A percentile compares a stretch with the other conserved stretches of the same genome.
Evolutionary conservation across 345 rosid genomes (phyloP).

Genomic region (Salix caprea): DNA sequence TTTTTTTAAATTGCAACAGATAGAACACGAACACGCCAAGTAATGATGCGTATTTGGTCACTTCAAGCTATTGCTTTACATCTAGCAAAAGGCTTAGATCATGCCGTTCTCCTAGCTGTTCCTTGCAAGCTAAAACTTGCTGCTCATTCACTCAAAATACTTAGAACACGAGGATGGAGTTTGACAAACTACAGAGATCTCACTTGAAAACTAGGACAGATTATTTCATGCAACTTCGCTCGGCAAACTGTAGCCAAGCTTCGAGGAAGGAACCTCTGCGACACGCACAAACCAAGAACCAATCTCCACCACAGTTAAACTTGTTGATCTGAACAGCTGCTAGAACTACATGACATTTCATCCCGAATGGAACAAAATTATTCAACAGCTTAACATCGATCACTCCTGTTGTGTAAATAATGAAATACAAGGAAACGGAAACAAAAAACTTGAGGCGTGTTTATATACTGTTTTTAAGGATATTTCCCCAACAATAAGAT

Average conservation of each 20-base stretch:
- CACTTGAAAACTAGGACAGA: constrained; percentile 15
- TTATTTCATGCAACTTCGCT: not conserved
- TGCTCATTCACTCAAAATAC: not conserved
- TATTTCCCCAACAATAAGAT: too few species aligned
- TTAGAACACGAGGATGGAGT: not conserved
- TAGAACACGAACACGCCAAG: not conserved
- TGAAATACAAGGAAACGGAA: too few species aligned
- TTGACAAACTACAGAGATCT: too few species aligned
- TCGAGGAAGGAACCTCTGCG: too few species aligned
- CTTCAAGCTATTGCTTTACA: too few species aligned
- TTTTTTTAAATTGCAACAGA: too few species aligned
- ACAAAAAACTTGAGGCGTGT: too few species aligned
- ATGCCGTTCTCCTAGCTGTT: not conserved
- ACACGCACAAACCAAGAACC: not conserved
- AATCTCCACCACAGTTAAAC: constrained; percentile 34
- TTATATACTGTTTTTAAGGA: too few species aligned
- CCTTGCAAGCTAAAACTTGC: constrained; percentile 11
- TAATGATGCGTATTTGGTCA: not conserved
- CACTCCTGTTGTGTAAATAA: too few species aligned
- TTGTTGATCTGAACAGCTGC: constrained; percentile 30
- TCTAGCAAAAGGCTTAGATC: too few species aligned
- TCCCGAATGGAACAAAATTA: constrained; percentile 27
- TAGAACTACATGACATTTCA: constrained; percentile 13
- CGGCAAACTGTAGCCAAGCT: not conserved
- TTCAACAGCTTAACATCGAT: constrained; percentile 2